Conservation (phyloP, 768 basidiomycete genomes). For the Boletus rubropictus region DNA sequence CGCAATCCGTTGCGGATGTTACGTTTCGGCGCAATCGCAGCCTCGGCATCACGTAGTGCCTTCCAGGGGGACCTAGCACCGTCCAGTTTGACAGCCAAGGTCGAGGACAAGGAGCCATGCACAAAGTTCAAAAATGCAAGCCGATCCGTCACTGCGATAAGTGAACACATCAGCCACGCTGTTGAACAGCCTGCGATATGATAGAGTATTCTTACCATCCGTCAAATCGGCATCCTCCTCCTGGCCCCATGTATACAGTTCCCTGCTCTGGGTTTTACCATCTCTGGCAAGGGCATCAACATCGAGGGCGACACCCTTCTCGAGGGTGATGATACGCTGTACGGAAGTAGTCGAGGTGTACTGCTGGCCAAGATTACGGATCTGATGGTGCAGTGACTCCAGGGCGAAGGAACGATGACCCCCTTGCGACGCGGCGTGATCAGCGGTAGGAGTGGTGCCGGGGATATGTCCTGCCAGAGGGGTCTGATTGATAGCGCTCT, state of each 20-base stretch:
- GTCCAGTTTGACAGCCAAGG: constrained; percentile 59
- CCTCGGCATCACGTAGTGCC: constrained; percentile 66
- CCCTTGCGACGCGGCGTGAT: constrained; percentile 34
- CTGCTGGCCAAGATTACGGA: constrained; percentile 68
- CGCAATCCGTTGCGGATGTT: constrained; percentile 53
- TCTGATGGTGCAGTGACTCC: constrained; percentile 63
- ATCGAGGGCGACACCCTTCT: constrained; percentile 75
- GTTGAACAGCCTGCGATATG: not conserved
- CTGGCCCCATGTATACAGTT: constrained; percentile 83
- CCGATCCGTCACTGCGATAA: constrained; percentile 65
- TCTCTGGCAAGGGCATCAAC: constrained; percentile 63
- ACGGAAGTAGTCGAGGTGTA: constrained; percentile 64
- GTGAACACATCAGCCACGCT: constrained; percentile 1
- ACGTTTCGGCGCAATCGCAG: constrained; percentile 52
- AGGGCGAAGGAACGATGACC: constrained; percentile 50
- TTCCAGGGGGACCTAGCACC: constrained; percentile 63
- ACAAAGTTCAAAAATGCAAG: constrained; percentile 79
- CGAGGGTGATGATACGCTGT: constrained; percentile 73
- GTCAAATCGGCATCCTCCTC: constrained; percentile 63
- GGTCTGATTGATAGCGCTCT: constrained; percentile 59
- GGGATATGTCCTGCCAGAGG: constrained; percentile 55
- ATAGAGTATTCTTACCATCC: constrained; percentile 48
- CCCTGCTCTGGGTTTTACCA: constrained; percentile 71
- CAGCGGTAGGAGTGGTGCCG: constrained; percentile 32
- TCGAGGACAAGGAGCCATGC: constrained; percentile 57